Evolutionary conservation across 495 filamentous ascomycete genomes (phyloP).

Genomic region (Parmelia sp.): DNA sequence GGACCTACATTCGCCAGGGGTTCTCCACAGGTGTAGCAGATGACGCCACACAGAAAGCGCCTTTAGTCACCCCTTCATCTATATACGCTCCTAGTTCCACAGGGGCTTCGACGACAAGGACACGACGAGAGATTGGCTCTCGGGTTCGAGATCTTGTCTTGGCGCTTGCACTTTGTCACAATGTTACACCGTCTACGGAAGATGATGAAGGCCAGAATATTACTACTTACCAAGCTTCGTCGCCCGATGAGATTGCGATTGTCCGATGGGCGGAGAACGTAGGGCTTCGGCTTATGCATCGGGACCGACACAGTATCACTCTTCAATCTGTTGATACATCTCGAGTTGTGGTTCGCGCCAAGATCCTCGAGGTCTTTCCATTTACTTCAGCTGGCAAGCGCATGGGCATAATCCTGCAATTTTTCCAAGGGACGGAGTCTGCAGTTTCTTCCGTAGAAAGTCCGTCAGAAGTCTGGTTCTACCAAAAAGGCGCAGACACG

Average conservation of each 20-base stretch:
- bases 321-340: slow-evolving; percentile 75
- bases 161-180: slow-evolving; percentile 91
- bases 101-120: slow-evolving; percentile 62
- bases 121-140: slow-evolving; percentile 84
- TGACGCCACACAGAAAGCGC: slow-evolving; percentile 30
- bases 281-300: slow-evolving; percentile 74
- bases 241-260: slow-evolving; percentile 97
- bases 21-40: slow-evolving; percentile 51
- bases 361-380: slow-evolving; percentile 89
- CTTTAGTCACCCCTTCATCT: slow-evolving; percentile 69
- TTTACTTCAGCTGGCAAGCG: slow-evolving; percentile 97
- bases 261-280: slow-evolving; percentile 92
- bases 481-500: slow-evolving; percentile 96
- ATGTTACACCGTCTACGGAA: slow-evolving; percentile 88
- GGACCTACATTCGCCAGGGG: slow-evolving; percentile 73
- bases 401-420: slow-evolving; percentile 96
- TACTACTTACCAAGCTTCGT: slow-evolving; percentile 91
- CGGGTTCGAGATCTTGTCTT: slow-evolving; percentile 86
- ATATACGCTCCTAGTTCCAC: slow-evolving; percentile 49
- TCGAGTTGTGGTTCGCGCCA: slow-evolving; percentile 72
- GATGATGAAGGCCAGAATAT: slow-evolving; percentile 70
- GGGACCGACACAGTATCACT: slow-evolving; percentile 77
- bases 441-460: slow-evolving; percentile 23
- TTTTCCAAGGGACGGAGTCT: slow-evolving; percentile 46
- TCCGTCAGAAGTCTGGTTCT: slow-evolving; percentile 85